phyloP scores from a whole-genome alignment of 805 yeast genomes.

The Candida maesae region DNA sequence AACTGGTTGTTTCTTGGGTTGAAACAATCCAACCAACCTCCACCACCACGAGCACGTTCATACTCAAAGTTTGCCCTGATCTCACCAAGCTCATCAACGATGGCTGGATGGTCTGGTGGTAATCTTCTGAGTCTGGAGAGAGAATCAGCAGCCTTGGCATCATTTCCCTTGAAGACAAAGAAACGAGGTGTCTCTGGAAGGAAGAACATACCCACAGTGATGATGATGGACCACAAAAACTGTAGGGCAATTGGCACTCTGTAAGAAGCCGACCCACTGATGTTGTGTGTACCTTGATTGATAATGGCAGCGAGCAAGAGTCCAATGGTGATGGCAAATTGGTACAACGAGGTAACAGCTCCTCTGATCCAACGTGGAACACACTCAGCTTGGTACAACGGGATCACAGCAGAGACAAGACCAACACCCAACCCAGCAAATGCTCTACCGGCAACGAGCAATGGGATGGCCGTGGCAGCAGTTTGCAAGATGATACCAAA shows the following conservation, averaged over 20 bases:
- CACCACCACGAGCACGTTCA: neutral
- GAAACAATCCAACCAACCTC: neutral
- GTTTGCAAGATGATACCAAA: slow-evolving; percentile 32
- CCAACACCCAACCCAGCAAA: slow-evolving; percentile 55
- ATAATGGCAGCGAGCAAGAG: slow-evolving; percentile 64
- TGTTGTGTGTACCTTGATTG: slow-evolving; percentile 59
- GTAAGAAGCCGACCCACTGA: slow-evolving; percentile 53
- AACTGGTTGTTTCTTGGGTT: neutral
- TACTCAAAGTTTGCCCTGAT: slow-evolving; percentile 1
- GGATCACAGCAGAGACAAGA: neutral
- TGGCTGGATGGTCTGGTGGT: neutral
- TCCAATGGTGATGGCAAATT: slow-evolving; percentile 69
- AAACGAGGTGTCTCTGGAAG: slow-evolving; percentile 76
- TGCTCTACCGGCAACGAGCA: slow-evolving; percentile 59
- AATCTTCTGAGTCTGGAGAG: neutral
- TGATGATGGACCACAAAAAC: slow-evolving; percentile 60
- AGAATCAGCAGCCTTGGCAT: neutral
- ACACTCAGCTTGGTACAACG: neutral
- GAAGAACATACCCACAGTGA: slow-evolving; percentile 56
- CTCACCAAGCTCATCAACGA: neutral
- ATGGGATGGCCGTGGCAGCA: slow-evolving; percentile 39
- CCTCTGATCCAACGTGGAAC: slow-evolving; percentile 22
- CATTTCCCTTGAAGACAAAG: slow-evolving; percentile 36
- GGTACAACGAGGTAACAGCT: slow-evolving; percentile 69
- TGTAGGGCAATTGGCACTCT: slow-evolving; percentile 71